A percentile compares a stretch with the other conserved stretches of the same genome.
Evolutionary conservation across 2,329 filamentous ascomycete genomes (phyloP).

Genomic region (Colletotrichum cordylinicola): DNA sequence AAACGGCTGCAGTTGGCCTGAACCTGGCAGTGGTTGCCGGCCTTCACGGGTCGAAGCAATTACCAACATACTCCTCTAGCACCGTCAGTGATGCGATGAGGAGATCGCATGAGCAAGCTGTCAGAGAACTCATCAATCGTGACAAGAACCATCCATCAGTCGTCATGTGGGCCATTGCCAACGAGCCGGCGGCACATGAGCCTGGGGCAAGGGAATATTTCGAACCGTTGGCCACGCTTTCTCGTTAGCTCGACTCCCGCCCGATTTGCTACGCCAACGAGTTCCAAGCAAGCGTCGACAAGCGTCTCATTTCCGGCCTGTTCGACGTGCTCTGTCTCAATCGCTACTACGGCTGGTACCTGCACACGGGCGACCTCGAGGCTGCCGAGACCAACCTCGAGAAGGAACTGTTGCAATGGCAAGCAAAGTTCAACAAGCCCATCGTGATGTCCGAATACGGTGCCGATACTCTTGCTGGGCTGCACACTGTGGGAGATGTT

Average conservation of each 20-base stretch:
- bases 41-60: background rate
- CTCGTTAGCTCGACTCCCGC: conserved; percentile 27
- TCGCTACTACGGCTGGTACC: conserved; percentile 34
- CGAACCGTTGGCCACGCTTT: conserved; percentile 26
- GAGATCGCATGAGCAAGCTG: conserved; percentile 24
- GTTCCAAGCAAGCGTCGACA: background rate
- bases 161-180: conserved; percentile 29
- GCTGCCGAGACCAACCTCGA: conserved; percentile 27
- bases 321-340: conserved; percentile 34
- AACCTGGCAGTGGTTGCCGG: conserved; percentile 25
- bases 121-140: conserved; percentile 27
- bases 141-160: conserved; percentile 32
- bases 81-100: conserved; percentile 20
- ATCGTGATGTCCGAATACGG: conserved; percentile 37
- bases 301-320: conserved; percentile 26
- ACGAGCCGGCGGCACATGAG: conserved; percentile 28
- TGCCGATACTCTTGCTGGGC: conserved; percentile 30
- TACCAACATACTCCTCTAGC: conserved; percentile 23
- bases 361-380: conserved; percentile 26
- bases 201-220: conserved; percentile 28
- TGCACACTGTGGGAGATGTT: conserved; percentile 29
- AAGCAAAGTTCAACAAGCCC: conserved; percentile 29
- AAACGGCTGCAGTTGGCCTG: conserved; percentile 32
- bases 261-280: conserved; percentile 31
- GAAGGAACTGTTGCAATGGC: conserved; percentile 27